Conservation (phyloP, 2,329 filamentous ascomycete species). For the Fulvia fulva region DNA sequence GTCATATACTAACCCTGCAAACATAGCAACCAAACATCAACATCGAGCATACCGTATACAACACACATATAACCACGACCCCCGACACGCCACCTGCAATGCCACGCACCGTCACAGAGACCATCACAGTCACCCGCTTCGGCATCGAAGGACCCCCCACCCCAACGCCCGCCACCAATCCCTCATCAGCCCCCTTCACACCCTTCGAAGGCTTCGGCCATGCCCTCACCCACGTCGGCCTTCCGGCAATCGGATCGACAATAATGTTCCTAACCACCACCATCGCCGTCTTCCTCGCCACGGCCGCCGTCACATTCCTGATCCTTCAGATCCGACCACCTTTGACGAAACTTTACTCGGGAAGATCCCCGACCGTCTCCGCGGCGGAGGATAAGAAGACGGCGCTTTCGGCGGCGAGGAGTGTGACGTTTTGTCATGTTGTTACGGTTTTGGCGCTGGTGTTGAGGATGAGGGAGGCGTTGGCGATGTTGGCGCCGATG, state of each 20-base stretch:
- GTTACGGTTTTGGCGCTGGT: constrained; percentile 7
- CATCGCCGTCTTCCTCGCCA: constrained; percentile 7
- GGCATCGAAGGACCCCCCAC: constrained; percentile 4
- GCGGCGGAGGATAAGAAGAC: constrained; percentile 1
- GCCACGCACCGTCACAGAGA: constrained; percentile 1
- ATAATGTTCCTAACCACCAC: constrained; percentile 5
- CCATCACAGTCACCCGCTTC: constrained; percentile 3
- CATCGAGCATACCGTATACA: not conserved
- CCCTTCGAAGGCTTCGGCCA: not conserved
- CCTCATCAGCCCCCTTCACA: not conserved
- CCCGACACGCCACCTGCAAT: not conserved
- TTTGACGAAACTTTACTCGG: constrained; percentile 1
- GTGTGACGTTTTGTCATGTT: constrained; percentile 2
- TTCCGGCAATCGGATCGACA: constrained; percentile 1
- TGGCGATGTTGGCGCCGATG: constrained; percentile 4
- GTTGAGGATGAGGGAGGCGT: constrained; percentile 4
- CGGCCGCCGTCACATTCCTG: constrained; percentile 2
- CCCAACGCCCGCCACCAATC: not conserved
- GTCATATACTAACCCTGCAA: not conserved
- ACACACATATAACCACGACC: not conserved
- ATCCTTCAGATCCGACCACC: not conserved
- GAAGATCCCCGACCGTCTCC: not conserved
- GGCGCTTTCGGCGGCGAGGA: not conserved
- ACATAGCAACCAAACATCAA: not conserved
- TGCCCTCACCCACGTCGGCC: not conserved